Percentiles rank a stretch among this genome's conserved stretches.
Evolutionary conservation across 148 eudicot species (phyloP).

Genomic region (Camellia sinensis): DNA sequence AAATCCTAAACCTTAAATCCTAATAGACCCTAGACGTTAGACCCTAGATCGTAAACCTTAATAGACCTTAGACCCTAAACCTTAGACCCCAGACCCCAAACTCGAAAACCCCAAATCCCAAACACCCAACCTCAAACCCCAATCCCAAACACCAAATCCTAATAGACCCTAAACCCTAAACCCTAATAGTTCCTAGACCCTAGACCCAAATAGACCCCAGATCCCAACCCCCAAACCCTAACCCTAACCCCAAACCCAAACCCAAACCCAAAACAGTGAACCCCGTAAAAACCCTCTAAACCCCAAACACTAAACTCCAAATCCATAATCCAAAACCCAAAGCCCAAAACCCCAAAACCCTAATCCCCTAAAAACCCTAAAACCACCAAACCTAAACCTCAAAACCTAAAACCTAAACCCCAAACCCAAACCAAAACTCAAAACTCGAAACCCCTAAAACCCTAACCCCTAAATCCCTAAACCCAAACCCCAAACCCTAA

Average conservation of each 20-base stretch:
- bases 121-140: neutral
- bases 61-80: neutral
- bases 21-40: no score
- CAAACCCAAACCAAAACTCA: slow-evolving; percentile 8
- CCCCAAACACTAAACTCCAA: no score
- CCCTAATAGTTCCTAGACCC: neutral
- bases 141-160: neutral
- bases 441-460: slow-evolving; percentile 5
- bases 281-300: no score
- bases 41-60: no score
- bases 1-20: no score
- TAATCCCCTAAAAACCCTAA: neutral
- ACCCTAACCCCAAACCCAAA: no score
- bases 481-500: slow-evolving; percentile 4
- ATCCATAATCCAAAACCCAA: neutral
- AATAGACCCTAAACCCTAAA: slow-evolving; percentile 13
- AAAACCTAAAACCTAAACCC: neutral
- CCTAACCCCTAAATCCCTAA: neutral
- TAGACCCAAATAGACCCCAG: neutral
- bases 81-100: neutral
- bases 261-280: no score
- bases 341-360: neutral
- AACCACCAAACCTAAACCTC: neutral
- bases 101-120: neutral
- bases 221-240: no score